phyloP scores from a whole-genome alignment of 192 early-diverging fungal genomes.

The Linnemannia zychae region DNA sequence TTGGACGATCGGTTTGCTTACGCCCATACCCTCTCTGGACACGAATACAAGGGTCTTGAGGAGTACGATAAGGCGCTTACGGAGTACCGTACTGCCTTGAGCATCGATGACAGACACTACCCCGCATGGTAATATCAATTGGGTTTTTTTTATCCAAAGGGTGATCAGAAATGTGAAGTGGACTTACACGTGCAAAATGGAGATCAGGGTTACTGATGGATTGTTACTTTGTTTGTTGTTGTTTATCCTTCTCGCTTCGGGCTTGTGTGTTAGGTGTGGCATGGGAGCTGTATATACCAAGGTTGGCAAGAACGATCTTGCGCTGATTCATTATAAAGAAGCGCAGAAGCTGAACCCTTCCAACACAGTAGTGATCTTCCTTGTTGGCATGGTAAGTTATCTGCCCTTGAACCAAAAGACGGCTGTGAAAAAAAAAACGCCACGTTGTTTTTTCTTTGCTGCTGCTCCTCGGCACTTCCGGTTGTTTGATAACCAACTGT shows the following conservation, averaged over 20 bases:
- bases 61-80: slow-evolving; percentile 81
- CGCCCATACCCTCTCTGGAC: slow-evolving; percentile 87
- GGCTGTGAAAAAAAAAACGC: neutral
- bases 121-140: slow-evolving; percentile 80
- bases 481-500: neutral
- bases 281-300: slow-evolving; percentile 79
- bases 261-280: slow-evolving; percentile 71
- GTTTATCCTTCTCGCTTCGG: neutral
- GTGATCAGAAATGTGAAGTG: neutral
- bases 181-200: neutral
- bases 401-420: neutral
- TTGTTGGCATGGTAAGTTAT: slow-evolving; percentile 74
- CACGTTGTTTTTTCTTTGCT: slow-evolving; percentile 1
- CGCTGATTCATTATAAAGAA: slow-evolving; percentile 79
- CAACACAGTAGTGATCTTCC: slow-evolving; percentile 79
- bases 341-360: slow-evolving; percentile 81
- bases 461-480: neutral
- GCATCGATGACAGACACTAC: slow-evolving; percentile 82
- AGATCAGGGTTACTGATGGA: neutral
- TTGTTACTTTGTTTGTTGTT: neutral
- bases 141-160: neutral
- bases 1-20: slow-evolving; percentile 76
- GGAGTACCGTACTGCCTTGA: slow-evolving; percentile 79
- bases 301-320: slow-evolving; percentile 79
- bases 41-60: slow-evolving; percentile 82